Percentiles rank a stretch among this genome's conserved stretches.
Conservation (phyloP, 352 stramenopile genomes). For the Phytopythium litorale region DNA sequence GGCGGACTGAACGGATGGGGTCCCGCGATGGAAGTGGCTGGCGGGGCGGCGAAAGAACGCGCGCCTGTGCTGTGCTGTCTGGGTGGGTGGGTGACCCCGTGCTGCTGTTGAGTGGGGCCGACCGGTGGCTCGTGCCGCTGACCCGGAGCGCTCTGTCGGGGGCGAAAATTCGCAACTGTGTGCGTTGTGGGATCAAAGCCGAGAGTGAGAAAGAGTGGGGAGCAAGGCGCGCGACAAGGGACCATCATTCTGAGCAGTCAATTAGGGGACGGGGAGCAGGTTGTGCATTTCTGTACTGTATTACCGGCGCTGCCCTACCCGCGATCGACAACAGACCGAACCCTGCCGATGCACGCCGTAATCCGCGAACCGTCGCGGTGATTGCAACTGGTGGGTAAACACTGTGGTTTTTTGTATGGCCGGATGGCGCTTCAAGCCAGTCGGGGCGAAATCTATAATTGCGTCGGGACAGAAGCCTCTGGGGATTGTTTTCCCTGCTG, state of each 20-base stretch:
- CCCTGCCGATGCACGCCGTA: neutral
- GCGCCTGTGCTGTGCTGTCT: neutral
- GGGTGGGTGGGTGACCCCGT: neutral
- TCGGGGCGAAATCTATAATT: neutral
- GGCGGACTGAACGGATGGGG: too few relatives aligned
- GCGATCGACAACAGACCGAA: neutral
- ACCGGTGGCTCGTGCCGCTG: neutral
- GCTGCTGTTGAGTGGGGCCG: neutral
- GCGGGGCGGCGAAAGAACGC: too few relatives aligned
- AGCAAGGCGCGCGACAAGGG: neutral
- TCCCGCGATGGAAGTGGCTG: too few relatives aligned
- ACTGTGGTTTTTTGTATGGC: neutral
- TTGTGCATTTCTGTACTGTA: neutral
- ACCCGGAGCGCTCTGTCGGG: neutral
- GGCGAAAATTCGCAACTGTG: conserved; percentile 1
- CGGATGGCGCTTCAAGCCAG: neutral
- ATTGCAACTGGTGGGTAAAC: neutral
- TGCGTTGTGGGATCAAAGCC: neutral
- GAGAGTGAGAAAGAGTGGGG: neutral
- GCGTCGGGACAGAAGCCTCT: too few relatives aligned
- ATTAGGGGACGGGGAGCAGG: neutral
- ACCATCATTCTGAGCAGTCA: neutral
- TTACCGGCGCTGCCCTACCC: neutral
- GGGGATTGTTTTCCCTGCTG: neutral
- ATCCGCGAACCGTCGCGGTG: conserved; percentile 1